Evolutionary conservation across 2,329 filamentous ascomycete genomes (phyloP).

Genomic region (Exserohilum turcica): DNA sequence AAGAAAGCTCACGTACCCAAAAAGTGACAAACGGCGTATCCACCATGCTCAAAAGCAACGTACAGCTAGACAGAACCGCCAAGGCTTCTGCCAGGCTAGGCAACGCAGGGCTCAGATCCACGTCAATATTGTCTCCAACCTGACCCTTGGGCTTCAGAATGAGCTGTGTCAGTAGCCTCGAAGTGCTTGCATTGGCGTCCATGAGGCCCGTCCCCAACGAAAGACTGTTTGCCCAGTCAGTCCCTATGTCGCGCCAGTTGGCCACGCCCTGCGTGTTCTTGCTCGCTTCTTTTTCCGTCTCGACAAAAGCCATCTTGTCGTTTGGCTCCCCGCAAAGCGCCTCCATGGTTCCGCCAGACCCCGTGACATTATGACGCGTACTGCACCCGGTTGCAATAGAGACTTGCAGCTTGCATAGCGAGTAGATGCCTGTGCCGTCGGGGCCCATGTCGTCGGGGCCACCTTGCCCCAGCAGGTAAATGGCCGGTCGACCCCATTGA

Average conservation of each 20-base stretch:
- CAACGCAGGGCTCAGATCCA: constrained; percentile 55
- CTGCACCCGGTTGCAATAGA: constrained; percentile 69
- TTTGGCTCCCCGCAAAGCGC: constrained; percentile 64
- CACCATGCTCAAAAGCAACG: constrained; percentile 64
- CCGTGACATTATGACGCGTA: constrained; percentile 58
- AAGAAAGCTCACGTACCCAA: constrained; percentile 39
- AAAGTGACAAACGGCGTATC: constrained; percentile 65
- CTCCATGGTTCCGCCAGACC: constrained; percentile 62
- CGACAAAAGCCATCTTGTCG: constrained; percentile 62
- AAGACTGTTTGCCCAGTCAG: constrained; percentile 51
- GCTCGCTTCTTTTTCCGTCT: constrained; percentile 56
- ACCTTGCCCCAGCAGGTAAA: constrained; percentile 66
- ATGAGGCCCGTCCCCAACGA: constrained; percentile 51
- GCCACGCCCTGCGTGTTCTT: constrained; percentile 55
- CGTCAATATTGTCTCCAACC: constrained; percentile 21
- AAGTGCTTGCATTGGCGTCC: constrained; percentile 52
- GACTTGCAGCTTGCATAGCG: constrained; percentile 70
- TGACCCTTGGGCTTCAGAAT: constrained; percentile 41
- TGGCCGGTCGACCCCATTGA: constrained; percentile 54
- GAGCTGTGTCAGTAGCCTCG: constrained; percentile 52
- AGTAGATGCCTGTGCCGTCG: constrained; percentile 53
- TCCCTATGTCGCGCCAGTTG: constrained; percentile 53
- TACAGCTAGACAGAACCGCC: constrained; percentile 71
- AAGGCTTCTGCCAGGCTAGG: constrained; percentile 77
- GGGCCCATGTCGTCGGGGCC: constrained; percentile 24